Conservation (phyloP, 2,329 filamentous ascomycete genomes). For the Penicillium sp. region DNA sequence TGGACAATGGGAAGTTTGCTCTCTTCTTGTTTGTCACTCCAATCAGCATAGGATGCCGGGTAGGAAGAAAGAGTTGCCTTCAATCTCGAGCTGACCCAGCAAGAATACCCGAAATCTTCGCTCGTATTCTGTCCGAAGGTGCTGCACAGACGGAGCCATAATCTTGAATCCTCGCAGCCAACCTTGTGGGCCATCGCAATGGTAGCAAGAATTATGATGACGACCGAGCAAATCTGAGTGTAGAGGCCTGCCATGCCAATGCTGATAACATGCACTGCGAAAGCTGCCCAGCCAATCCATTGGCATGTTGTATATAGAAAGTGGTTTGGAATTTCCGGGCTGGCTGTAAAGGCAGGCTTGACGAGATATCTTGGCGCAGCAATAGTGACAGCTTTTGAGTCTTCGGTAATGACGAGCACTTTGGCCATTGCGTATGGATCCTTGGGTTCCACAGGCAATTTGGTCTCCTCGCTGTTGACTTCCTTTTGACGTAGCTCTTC, state of each 20-base stretch:
- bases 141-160: background rate
- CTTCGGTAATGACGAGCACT: constrained; percentile 13
- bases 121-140: background rate
- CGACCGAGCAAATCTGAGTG: background rate
- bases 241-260: background rate
- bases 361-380: constrained; percentile 10
- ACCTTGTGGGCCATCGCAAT: background rate
- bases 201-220: background rate
- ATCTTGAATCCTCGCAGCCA: constrained; percentile 1
- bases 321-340: constrained; percentile 4
- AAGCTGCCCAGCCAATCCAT: background rate
- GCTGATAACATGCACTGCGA: background rate
- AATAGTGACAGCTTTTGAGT: constrained; percentile 14
- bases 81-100: background rate
- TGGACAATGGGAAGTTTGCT: background rate
- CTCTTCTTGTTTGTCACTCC: background rate
- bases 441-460: background rate
- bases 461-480: background rate
- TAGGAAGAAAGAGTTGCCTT: background rate
- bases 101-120: background rate
- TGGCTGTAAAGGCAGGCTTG: constrained; percentile 7
- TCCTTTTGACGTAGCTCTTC: background rate
- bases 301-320: background rate
- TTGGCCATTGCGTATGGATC: background rate
- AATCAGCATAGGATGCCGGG: background rate